Conservation (phyloP, 768 basidiomycete genomes). For the Steccherinum ochraceum region DNA sequence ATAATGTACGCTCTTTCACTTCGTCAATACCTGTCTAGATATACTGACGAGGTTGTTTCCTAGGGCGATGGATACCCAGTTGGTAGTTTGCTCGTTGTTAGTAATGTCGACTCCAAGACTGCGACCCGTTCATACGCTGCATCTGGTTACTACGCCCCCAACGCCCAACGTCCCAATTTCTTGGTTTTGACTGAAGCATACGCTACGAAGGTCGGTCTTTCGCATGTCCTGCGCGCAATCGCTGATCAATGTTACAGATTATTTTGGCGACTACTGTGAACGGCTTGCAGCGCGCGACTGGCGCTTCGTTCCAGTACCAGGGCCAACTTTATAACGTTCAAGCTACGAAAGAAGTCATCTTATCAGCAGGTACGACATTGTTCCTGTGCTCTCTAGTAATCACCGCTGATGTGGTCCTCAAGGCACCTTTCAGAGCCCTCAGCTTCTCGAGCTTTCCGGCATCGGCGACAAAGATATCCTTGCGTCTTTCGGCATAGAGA, state of each 20-base stretch:
- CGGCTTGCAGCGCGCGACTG: not conserved
- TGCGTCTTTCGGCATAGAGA: constrained; percentile 22
- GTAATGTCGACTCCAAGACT: constrained; percentile 17
- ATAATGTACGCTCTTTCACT: constrained; percentile 2
- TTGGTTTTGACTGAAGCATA: constrained; percentile 19
- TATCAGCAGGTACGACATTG: not conserved
- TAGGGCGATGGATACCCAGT: constrained; percentile 12
- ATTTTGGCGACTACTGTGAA: not conserved
- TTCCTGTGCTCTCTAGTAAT: not conserved
- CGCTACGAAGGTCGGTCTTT: constrained; percentile 5
- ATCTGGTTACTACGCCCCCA: constrained; percentile 24
- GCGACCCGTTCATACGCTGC: constrained; percentile 22
- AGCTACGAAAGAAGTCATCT: constrained; percentile 2
- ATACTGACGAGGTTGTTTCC: not conserved
- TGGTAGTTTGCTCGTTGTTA: constrained; percentile 3
- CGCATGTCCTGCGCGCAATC: no score
- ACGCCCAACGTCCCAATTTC: constrained; percentile 21
- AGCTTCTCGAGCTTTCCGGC: constrained; percentile 36
- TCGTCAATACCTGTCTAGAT: not conserved
- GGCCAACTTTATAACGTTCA: not conserved
- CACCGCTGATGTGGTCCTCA: not conserved
- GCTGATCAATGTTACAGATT: no score
- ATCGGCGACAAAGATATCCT: constrained; percentile 30
- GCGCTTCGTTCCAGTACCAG: not conserved
- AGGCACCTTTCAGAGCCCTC: constrained; percentile 28